Conservation (phyloP, 305 asterid species). For the Nicotiana rustica region DNA sequence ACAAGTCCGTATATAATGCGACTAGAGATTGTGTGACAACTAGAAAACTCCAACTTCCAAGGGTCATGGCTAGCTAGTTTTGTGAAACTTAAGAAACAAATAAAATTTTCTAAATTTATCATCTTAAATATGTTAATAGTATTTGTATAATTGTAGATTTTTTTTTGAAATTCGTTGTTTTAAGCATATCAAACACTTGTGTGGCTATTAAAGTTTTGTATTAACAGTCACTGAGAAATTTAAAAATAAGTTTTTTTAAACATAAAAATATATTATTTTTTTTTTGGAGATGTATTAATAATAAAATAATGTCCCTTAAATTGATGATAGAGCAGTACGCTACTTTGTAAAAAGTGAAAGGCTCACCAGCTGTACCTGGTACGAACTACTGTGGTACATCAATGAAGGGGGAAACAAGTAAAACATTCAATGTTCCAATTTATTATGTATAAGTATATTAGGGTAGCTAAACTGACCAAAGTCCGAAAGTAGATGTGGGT, state of each 20-base stretch:
- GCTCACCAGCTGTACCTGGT: constrained; percentile 11
- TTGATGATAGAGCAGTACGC: not conserved
- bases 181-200: too few species aligned
- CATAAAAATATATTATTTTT: too few species aligned
- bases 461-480: not conserved
- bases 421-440: not conserved
- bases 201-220: too few species aligned
- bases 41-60: constrained; percentile 12
- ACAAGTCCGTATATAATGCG: too few species aligned
- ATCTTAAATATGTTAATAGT: too few species aligned
- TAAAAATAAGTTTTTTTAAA: too few species aligned
- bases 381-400: constrained; percentile 10
- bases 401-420: not conserved
- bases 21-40: not conserved
- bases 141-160: too few species aligned
- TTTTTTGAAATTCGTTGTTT: too few species aligned
- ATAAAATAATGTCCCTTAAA: too few species aligned
- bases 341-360: not conserved
- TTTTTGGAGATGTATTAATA: too few species aligned
- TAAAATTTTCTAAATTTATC: too few species aligned
- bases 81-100: not conserved
- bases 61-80: constrained; percentile 12
- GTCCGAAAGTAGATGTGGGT: not conserved
- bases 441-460: not conserved
- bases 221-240: too few species aligned